A percentile compares a stretch with the other conserved stretches of the same genome.
Evolutionary conservation across 2,329 filamentous ascomycete species (phyloP).

Genomic region (Epichloe scottii): DNA sequence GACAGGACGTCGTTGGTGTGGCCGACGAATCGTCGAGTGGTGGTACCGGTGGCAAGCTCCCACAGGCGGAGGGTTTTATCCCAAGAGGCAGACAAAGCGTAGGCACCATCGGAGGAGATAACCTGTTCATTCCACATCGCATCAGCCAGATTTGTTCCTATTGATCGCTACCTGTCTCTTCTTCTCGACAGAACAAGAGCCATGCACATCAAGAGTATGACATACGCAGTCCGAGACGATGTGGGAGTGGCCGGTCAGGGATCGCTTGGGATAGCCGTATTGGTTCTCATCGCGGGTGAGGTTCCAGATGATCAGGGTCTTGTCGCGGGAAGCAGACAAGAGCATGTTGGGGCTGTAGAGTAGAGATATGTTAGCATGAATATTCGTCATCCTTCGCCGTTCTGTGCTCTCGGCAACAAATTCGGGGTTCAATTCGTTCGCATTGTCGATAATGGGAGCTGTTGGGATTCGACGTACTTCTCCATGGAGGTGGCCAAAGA

Average conservation of each 20-base stretch:
- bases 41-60: constrained; percentile 95
- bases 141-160: constrained; percentile 12
- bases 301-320: constrained; percentile 99
- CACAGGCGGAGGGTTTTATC: constrained; percentile 99
- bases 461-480: constrained; percentile 55
- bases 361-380: constrained; percentile 11
- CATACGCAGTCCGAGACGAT: constrained; percentile 99
- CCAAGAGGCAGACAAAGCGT: constrained; percentile 97
- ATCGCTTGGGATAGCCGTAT: constrained; percentile 99
- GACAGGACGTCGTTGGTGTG: constrained; percentile 99
- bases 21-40: constrained; percentile 96
- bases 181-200: no score
- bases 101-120: constrained; percentile 98
- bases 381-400: background rate
- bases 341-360: constrained; percentile 88
- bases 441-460: constrained; percentile 1
- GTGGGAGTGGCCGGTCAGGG: constrained; percentile 97
- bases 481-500: constrained; percentile 96
- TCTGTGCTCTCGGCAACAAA: background rate
- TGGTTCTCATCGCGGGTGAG: constrained; percentile 95
- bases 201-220: constrained; percentile 20
- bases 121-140: constrained; percentile 43
- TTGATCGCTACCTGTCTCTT: background rate
- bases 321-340: constrained; percentile 92
- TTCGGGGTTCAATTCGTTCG: constrained; percentile 1